Percentiles rank a stretch among this genome's conserved stretches.
phyloP scores from a whole-genome alignment of 2,329 filamentous ascomycete species.

The Phialophora chinensis region DNA sequence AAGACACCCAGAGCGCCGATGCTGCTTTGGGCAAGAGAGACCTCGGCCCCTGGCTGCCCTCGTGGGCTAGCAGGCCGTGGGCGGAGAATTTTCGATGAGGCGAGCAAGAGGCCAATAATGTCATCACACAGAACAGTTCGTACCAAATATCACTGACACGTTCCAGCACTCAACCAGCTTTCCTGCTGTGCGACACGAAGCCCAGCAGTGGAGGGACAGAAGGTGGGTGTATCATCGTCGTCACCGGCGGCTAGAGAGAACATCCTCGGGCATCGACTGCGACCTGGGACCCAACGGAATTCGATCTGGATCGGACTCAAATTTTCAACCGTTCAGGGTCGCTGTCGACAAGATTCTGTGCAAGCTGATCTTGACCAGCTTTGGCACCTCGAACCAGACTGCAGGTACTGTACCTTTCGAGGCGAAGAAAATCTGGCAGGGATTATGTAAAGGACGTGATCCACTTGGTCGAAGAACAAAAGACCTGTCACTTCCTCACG shows the following conservation, averaged over 20 bases:
- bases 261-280: not conserved
- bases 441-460: conserved; percentile 18
- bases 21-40: not conserved
- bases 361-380: conserved; percentile 1
- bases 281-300: not conserved
- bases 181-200: not conserved
- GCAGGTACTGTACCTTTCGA: not conserved
- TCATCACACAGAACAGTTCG: not conserved
- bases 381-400: not conserved
- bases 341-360: not conserved
- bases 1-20: conserved; percentile 6
- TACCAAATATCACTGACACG: not conserved
- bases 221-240: not conserved
- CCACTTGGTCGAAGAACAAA: conserved; percentile 19
- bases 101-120: not conserved
- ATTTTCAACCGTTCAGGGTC: not conserved
- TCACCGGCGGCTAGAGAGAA: not conserved
- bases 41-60: conserved; percentile 7
- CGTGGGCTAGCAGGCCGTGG: conserved; percentile 7
- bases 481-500: conserved; percentile 15
- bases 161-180: not conserved
- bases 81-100: conserved; percentile 1
- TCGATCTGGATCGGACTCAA: not conserved
- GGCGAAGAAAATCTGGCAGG: not conserved
- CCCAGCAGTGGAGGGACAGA: not conserved